Base-by-base conservation (phyloP, 179 eudicot species). In the Silene noctiflora region DNA sequence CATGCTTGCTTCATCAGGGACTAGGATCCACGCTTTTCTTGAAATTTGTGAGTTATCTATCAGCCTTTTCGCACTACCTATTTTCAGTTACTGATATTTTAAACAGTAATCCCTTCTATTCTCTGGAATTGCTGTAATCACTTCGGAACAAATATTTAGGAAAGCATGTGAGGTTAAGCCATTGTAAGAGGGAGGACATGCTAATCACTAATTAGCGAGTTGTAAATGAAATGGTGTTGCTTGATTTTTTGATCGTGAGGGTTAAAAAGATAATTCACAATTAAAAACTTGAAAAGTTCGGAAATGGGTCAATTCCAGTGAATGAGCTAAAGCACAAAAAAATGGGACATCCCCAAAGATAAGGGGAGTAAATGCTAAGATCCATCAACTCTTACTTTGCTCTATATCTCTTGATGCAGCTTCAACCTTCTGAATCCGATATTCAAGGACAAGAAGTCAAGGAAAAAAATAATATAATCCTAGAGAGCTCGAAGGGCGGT, bases 1-100 rank as follows among this genome's bases (percentile, higher is more conserved):
- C 91, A 33, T 87, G 95, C 87, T 84, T 89, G 76, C 86, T 96
- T 85, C 99, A 91, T 74, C 98, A 91, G 75, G 98, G 99, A 81
- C 83, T 90, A 67, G 90, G 93, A 77, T 78, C 89, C 16, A 86
- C 97, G 35, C 74, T 81, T 79, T 79, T 86, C 85, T 73, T 87
- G 6, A 82, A 78, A 60, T 69, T 69, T 83, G 97, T 95, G 84
- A 79, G 83, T 75, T 10, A 17, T 17, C 31, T 60, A 20, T 24
- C 11, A 6, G 21, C 10, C 53, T 51, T 55, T 29, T 17, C 31
- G 8, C 13, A 29, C 25, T 24, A 11, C n/a, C 55, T 0, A 60
- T 7, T 4, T 48, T 46, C 51, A 44, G 51, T 55, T 53, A 3
- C 17, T 13, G 31, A 24, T 62, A 24, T 4, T 61, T 22, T 61